phyloP scores from a whole-genome alignment of 768 basidiomycete genomes.

The Kwoniella shandongensis region DNA sequence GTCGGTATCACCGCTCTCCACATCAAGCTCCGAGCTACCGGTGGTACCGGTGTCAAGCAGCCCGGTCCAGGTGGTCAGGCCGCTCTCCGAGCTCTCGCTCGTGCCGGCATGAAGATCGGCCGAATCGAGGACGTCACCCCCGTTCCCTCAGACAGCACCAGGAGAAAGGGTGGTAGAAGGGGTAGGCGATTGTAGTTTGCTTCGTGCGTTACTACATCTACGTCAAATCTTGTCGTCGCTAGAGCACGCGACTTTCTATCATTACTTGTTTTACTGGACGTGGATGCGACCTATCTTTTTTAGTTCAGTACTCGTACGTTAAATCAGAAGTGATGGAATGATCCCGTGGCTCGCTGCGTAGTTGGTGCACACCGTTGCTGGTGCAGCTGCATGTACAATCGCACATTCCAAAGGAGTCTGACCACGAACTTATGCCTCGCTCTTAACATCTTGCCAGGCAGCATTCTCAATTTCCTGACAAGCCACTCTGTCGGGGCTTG shows the following conservation, averaged over 20 bases:
- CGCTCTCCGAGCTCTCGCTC: conserved; percentile 94
- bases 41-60: conserved; percentile 96
- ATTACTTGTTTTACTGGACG: too few relatives aligned
- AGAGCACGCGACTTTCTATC: conserved; percentile 20
- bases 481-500: too few relatives aligned
- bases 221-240: conserved; percentile 18
- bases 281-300: too few relatives aligned
- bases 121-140: conserved; percentile 98
- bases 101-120: conserved; percentile 96
- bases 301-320: too few relatives aligned
- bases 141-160: conserved; percentile 92
- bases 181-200: conserved; percentile 76
- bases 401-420: too few relatives aligned
- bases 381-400: too few relatives aligned
- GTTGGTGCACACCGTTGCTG: too few relatives aligned
- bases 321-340: conserved; percentile 11
- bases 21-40: conserved; percentile 98
- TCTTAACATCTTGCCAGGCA: too few relatives aligned
- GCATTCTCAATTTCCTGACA: too few relatives aligned
- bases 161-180: conserved; percentile 99
- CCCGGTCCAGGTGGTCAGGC: conserved; percentile 98
- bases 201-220: conserved; percentile 2
- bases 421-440: too few relatives aligned
- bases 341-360: conserved; percentile 21
- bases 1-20: conserved; percentile 98